Evolutionary conservation across 192 early-diverging fungal species (phyloP), one percentile per base, ranked within the genome.

Genomic region (Jimgerdemannia lactiflua): DNA sequence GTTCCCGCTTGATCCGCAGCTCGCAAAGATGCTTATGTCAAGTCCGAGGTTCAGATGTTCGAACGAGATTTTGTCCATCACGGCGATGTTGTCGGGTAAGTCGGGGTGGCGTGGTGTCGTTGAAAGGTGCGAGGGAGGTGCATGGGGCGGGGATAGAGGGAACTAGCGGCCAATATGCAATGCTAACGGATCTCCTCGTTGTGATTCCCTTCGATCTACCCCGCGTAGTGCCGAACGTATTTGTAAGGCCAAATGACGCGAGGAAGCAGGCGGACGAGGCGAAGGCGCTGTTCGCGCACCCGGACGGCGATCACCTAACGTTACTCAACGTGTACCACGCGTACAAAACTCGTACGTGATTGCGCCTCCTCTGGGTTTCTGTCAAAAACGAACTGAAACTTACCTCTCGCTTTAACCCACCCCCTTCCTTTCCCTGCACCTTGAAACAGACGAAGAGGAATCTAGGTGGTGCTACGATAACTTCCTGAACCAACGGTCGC

Each of bases 1-100:
- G 66, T 99, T 99, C 86, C 97, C 98, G 10, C 85, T 99, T 29
- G 98, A 99, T 75, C 98, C 98, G 39, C 96, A 98, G 84, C 87
- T 98, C 66, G 86, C 92, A 76, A 97, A 97, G 82, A 94, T 96
- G 88, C 85, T 99, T 19, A 96, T 99, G 70, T 83, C 86, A 14
- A 94, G 95, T 54, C 92, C 93, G 4, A 80, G 92, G 67, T 97
- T 92, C 79, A 83, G 86, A 14, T 99, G 97, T 83, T 94, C 96
- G 20, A 94, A 97, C 77, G 98, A 99, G 82, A 91, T 95, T 7
- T 86, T 99, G 66, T 91, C 96, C 0, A 98, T 99, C 75, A 91
- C 97, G 10, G 97, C 98, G 17, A 89, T 99, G 89, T 85, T 99
- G 7, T 87, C 87, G 84, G 90, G 85, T 86, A 82, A 44, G 76